These are phyloP conservation scores for Flaveria brownii DNA, from an alignment of 129 eudicot species.

Conservation along the genomic window DNA sequence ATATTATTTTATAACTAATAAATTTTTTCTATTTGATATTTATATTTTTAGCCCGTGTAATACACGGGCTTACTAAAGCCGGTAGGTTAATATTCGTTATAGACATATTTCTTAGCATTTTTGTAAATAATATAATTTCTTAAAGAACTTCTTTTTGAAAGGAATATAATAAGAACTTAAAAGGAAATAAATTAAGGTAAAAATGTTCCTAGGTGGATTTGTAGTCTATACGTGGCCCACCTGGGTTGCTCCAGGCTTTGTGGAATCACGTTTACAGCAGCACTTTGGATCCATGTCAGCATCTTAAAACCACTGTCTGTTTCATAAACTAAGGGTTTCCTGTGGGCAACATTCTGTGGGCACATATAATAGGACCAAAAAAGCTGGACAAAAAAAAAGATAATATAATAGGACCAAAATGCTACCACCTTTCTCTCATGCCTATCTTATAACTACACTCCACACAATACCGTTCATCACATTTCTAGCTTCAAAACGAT, in stretches of 20 bases:
- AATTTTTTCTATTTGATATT: too few species aligned
- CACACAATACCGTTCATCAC: too few species aligned
- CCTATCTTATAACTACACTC: neutral
- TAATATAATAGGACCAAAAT: neutral
- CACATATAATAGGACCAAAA: neutral
- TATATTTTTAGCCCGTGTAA: too few species aligned
- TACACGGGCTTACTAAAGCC: too few species aligned
- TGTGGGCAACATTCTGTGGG: constrained; percentile 33
- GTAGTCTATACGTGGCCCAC: constrained; percentile 39
- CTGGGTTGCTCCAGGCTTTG: constrained; percentile 54
- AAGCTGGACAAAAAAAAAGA: too few species aligned
- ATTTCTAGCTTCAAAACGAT: too few species aligned
- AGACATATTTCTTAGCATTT: too few species aligned
- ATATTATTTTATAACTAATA: too few species aligned
- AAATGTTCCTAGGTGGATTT: neutral
- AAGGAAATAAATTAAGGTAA: neutral
- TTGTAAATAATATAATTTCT: too few species aligned
- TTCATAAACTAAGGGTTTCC: constrained; percentile 10
- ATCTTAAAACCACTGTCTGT: constrained; percentile 6
- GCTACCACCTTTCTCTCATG: neutral
- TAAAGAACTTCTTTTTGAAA: too few species aligned
- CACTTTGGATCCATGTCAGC: constrained; percentile 13
- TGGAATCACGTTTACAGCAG: constrained; percentile 28
- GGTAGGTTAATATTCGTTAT: too few species aligned
- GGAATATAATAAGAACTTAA: too few species aligned